phyloP scores from a whole-genome alignment of 108 stramenopile species.

The Skeletonema menzelii region DNA sequence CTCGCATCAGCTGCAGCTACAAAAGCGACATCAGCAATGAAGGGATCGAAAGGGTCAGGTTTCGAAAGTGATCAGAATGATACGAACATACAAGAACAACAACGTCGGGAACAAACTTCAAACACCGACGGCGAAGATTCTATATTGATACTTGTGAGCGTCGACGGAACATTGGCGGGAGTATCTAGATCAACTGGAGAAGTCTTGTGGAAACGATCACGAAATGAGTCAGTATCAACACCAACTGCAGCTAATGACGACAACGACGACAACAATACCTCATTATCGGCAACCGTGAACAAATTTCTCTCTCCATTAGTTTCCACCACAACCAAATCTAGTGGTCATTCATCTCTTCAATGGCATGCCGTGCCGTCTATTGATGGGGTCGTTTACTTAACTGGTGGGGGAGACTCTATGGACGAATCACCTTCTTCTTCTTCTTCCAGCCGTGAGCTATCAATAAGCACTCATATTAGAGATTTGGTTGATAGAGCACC shows the following conservation, averaged over 20 bases:
- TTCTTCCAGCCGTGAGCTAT: slow-evolving; percentile 35
- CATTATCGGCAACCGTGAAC: slow-evolving; percentile 8
- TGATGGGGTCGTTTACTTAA: slow-evolving; percentile 76
- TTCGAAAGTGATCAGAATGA: background rate
- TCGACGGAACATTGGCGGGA: slow-evolving; percentile 78
- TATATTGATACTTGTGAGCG: slow-evolving; percentile 64
- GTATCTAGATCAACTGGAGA: slow-evolving; percentile 66
- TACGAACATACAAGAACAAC: background rate
- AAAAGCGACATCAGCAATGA: background rate
- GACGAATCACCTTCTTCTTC: slow-evolving; percentile 1
- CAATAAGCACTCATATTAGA: slow-evolving; percentile 58
- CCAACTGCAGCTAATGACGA: background rate
- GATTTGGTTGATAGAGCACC: slow-evolving; percentile 77
- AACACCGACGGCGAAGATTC: slow-evolving; percentile 8
- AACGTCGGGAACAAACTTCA: background rate
- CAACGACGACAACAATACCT: background rate
- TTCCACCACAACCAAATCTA: slow-evolving; percentile 71
- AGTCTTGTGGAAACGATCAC: slow-evolving; percentile 65
- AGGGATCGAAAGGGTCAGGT: background rate
- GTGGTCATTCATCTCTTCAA: slow-evolving; percentile 26
- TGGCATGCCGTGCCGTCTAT: slow-evolving; percentile 76
- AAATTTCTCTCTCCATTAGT: slow-evolving; percentile 64
- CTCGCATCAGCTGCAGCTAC: background rate
- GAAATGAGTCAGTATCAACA: slow-evolving; percentile 5
- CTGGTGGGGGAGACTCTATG: slow-evolving; percentile 33